Evolutionary conservation across 2,329 filamentous ascomycete species (phyloP).

Genomic region (Chaetomium sp.): DNA sequence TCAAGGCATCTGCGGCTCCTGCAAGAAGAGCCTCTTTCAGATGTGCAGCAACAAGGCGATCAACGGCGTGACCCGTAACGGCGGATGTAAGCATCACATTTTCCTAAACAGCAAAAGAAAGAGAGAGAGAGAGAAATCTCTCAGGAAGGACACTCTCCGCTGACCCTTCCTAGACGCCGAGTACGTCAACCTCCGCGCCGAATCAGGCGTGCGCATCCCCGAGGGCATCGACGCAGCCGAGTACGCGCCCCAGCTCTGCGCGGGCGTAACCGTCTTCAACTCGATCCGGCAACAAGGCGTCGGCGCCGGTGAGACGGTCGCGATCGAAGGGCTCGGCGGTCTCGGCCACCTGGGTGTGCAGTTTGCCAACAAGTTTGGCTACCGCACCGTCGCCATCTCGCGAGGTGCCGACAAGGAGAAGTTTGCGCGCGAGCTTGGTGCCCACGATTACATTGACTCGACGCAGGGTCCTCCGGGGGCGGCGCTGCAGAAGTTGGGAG

Average conservation of each 20-base stretch:
- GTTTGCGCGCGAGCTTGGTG: constrained; percentile 48
- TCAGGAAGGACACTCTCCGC: neutral
- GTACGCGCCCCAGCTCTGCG: constrained; percentile 45
- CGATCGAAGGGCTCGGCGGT: constrained; percentile 55
- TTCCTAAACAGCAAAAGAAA: too few species aligned
- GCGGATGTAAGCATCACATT: constrained; percentile 42
- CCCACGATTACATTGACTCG: constrained; percentile 46
- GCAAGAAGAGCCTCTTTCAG: constrained; percentile 58
- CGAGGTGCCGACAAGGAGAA: constrained; percentile 43
- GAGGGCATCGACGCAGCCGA: constrained; percentile 35
- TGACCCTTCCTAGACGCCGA: constrained; percentile 35
- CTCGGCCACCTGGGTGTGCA: constrained; percentile 61
- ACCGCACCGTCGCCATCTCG: constrained; percentile 51
- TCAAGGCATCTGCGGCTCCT: constrained; percentile 49
- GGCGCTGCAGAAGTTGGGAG: constrained; percentile 47
- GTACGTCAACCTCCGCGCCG: constrained; percentile 47
- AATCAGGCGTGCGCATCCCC: constrained; percentile 43
- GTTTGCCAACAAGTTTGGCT: constrained; percentile 59
- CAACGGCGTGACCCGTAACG: constrained; percentile 61
- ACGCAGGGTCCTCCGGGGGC: constrained; percentile 40
- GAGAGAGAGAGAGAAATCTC: neutral
- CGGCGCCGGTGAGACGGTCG: constrained; percentile 31
- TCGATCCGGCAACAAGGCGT: constrained; percentile 33
- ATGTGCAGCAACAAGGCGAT: constrained; percentile 57
- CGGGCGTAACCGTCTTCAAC: constrained; percentile 43